These are phyloP conservation scores for Cladosporium austrohemisphaericum DNA, from an alignment of 2,329 filamentous ascomycete species.

Conservation along the genomic window DNA sequence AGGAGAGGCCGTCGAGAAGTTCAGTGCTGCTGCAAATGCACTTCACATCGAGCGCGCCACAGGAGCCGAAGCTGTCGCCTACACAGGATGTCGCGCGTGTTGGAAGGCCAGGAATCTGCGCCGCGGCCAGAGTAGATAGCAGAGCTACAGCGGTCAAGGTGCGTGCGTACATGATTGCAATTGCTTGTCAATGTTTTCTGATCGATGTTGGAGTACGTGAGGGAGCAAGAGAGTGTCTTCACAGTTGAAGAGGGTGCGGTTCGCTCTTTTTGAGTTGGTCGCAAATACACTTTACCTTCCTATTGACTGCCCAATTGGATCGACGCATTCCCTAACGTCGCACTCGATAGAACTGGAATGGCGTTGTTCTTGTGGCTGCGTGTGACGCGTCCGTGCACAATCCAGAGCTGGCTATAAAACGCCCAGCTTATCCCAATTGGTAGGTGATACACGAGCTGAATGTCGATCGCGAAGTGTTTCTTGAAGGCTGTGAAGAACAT, in stretches of 20 bases:
- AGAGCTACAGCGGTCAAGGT: constrained; percentile 9
- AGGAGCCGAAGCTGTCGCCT: constrained; percentile 36
- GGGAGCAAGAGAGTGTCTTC: too few relatives aligned
- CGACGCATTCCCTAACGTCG: constrained; percentile 7
- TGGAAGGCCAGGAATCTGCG: constrained; percentile 25
- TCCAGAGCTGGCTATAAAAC: constrained; percentile 1
- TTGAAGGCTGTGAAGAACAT: too few relatives aligned
- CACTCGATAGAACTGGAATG: too few relatives aligned
- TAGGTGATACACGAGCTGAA: neutral
- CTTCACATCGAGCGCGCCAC: constrained; percentile 36
- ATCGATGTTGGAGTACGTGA: too few relatives aligned
- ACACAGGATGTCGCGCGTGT: constrained; percentile 35
- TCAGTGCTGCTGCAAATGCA: constrained; percentile 41
- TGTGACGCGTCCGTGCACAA: neutral
- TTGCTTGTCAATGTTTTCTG: neutral
- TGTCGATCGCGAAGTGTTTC: too few relatives aligned
- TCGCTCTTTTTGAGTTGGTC: neutral
- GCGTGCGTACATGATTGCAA: constrained; percentile 11
- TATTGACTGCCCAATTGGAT: constrained; percentile 5
- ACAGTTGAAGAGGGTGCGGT: neutral
- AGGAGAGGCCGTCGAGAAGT: constrained; percentile 37
- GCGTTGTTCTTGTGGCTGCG: neutral
- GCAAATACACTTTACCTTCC: neutral
- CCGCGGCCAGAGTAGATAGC: constrained; percentile 6
- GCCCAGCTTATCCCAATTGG: neutral